Conservation (phyloP, 106 monocot genomes). For the Dioscorea zingiberensis region DNA sequence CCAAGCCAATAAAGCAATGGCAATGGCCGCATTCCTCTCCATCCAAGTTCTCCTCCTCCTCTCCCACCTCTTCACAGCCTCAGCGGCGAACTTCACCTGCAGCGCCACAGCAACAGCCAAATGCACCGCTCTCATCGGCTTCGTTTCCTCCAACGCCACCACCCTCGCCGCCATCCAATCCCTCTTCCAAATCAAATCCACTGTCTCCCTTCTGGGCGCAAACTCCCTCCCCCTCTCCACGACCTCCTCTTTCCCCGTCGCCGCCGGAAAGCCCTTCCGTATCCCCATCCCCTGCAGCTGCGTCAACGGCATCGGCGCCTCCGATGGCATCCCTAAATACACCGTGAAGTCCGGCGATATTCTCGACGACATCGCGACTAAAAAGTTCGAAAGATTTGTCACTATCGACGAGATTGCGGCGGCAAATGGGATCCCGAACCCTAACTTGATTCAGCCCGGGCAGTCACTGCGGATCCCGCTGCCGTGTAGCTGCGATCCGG, state of each 20-base stretch:
- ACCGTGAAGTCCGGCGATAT: constrained; percentile 31
- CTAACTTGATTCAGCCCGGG: constrained; percentile 32
- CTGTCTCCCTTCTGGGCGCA: not conserved
- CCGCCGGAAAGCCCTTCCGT: not conserved
- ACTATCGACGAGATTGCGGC: constrained; percentile 44
- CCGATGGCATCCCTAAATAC: constrained; percentile 33
- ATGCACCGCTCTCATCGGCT: too few species aligned
- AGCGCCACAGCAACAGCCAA: too few species aligned
- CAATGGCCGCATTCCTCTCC: too few species aligned
- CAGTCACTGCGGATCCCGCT: constrained; percentile 62
- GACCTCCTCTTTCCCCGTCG: not conserved
- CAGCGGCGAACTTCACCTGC: too few species aligned
- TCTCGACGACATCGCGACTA: constrained; percentile 45
- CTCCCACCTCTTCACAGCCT: too few species aligned
- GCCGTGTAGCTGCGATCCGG: constrained; percentile 81
- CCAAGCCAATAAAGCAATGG: too few species aligned
- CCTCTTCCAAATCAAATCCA: not conserved
- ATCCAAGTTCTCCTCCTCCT: too few species aligned
- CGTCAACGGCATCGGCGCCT: constrained; percentile 17
- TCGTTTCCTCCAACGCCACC: not conserved
- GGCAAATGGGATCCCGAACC: constrained; percentile 43
- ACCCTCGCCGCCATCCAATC: not conserved
- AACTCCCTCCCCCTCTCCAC: constrained; percentile 2
- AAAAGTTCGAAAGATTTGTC: constrained; percentile 38
- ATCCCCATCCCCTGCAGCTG: not conserved